Evolutionary conservation across 805 yeast species (phyloP).

Genomic region (Kazachstania taianensis): DNA sequence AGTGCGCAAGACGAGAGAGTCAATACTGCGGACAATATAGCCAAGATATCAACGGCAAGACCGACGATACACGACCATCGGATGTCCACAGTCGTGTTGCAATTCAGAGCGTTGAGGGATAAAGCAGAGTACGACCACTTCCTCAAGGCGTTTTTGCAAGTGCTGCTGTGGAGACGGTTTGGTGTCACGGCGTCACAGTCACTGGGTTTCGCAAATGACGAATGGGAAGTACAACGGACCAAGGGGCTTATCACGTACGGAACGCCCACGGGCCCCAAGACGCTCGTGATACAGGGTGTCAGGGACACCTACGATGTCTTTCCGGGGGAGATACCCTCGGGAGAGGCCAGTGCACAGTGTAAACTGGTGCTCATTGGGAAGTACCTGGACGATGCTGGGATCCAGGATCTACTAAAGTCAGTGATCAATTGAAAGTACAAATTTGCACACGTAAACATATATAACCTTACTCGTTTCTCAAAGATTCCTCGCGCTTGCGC

Average conservation of each 20-base stretch:
- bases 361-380: slow-evolving; percentile 74
- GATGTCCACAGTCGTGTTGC: slow-evolving; percentile 43
- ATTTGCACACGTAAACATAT: background rate
- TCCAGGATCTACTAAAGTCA: slow-evolving; percentile 19
- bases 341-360: slow-evolving; percentile 26
- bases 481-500: background rate
- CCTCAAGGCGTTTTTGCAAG: slow-evolving; percentile 53
- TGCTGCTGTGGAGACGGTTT: slow-evolving; percentile 53
- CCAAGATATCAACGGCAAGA: slow-evolving; percentile 7
- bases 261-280: slow-evolving; percentile 18
- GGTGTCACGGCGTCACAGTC: slow-evolving; percentile 36
- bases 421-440: slow-evolving; percentile 4
- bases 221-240: slow-evolving; percentile 62
- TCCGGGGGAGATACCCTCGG: slow-evolving; percentile 30
- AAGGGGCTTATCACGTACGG: slow-evolving; percentile 61
- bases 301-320: slow-evolving; percentile 82
- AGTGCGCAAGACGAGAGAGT: background rate
- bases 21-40: too few species aligned
- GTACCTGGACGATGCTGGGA: slow-evolving; percentile 33
- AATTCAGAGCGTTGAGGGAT: slow-evolving; percentile 33
- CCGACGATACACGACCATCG: slow-evolving; percentile 39
- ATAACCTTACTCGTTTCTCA: background rate
- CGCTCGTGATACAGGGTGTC: slow-evolving; percentile 73
- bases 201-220: slow-evolving; percentile 17
- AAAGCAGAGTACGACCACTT: slow-evolving; percentile 34